Percentiles rank a stretch among this genome's conserved stretches.
Conservation (phyloP, 768 basidiomycete species). For the Mycena filopes region DNA sequence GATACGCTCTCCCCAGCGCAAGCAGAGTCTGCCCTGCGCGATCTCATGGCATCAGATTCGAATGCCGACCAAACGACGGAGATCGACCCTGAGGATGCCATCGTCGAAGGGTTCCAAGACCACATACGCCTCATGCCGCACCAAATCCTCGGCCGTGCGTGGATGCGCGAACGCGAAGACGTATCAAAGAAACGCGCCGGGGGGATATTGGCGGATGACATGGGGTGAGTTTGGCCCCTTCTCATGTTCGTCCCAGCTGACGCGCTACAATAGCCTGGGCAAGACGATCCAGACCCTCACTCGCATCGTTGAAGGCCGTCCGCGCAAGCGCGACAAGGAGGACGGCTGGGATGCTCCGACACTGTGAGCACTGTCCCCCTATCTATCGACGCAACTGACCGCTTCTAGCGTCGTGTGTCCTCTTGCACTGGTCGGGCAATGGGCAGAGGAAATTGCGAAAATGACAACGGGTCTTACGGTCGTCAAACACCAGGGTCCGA, state of each 20-base stretch:
- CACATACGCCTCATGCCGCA: slow-evolving; percentile 82
- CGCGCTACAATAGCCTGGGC: slow-evolving; percentile 64
- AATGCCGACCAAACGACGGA: slow-evolving; percentile 67
- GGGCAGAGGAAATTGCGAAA: slow-evolving; percentile 86
- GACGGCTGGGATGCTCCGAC: slow-evolving; percentile 80
- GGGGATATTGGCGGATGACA: slow-evolving; percentile 93
- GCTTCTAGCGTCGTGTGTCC: slow-evolving; percentile 83
- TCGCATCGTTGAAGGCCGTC: slow-evolving; percentile 85
- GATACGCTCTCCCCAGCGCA: slow-evolving; percentile 56
- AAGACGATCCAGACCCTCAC: slow-evolving; percentile 94
- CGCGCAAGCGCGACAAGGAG: slow-evolving; percentile 73
- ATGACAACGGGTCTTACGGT: slow-evolving; percentile 76
- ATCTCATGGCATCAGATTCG: slow-evolving; percentile 76
- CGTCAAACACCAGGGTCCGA: slow-evolving; percentile 84
- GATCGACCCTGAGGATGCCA: slow-evolving; percentile 72
- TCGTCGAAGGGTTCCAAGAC: slow-evolving; percentile 81
- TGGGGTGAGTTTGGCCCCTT: slow-evolving; percentile 64
- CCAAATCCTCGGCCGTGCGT: slow-evolving; percentile 84
- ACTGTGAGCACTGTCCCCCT: slow-evolving; percentile 64
- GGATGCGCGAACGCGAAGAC: slow-evolving; percentile 89
- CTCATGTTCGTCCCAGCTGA: slow-evolving; percentile 12
- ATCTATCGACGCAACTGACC: slow-evolving; percentile 8
- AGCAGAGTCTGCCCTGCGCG: slow-evolving; percentile 81
- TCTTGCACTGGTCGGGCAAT: slow-evolving; percentile 88
- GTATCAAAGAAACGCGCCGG: slow-evolving; percentile 75